These are phyloP conservation scores for Extremus antarcticus DNA, from an alignment of 495 filamentous ascomycete genomes.

Conservation along the genomic window DNA sequence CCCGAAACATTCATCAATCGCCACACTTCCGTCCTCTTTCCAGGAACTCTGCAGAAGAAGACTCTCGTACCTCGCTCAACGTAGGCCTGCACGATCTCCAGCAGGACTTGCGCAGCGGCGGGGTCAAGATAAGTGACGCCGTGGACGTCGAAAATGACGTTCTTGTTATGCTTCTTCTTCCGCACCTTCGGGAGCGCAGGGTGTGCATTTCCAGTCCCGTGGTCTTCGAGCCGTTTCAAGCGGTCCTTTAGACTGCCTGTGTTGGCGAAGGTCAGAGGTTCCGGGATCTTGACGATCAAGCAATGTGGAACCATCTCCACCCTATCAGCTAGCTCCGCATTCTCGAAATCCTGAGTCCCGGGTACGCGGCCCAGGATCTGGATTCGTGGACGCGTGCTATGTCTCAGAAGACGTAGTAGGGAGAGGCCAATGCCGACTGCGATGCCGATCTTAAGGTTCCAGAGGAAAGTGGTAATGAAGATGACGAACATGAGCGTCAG, in stretches of 20 bases:
- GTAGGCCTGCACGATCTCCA: slow-evolving; percentile 77
- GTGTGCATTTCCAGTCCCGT: slow-evolving; percentile 73
- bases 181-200: slow-evolving; percentile 74
- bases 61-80: slow-evolving; percentile 60
- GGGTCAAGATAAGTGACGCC: slow-evolving; percentile 89
- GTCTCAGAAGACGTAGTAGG: slow-evolving; percentile 76
- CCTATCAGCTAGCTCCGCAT: slow-evolving; percentile 52
- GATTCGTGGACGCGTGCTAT: slow-evolving; percentile 83
- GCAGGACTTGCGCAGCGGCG: slow-evolving; percentile 80
- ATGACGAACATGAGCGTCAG: slow-evolving; percentile 80
- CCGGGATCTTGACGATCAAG: slow-evolving; percentile 92
- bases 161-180: slow-evolving; percentile 61
- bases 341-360: slow-evolving; percentile 73
- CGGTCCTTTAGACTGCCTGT: slow-evolving; percentile 84
- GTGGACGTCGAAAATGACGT: slow-evolving; percentile 93
- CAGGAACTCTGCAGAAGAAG: slow-evolving; percentile 75
- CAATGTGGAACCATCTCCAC: slow-evolving; percentile 86
- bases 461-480: slow-evolving; percentile 87
- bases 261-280: slow-evolving; percentile 93
- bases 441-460: slow-evolving; percentile 31
- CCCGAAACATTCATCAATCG: slow-evolving; percentile 64
- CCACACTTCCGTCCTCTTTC: slow-evolving; percentile 48
- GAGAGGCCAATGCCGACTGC: slow-evolving; percentile 25
- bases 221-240: slow-evolving; percentile 71
- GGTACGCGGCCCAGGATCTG: slow-evolving; percentile 90